A percentile compares a stretch with the other conserved stretches of the same genome.
phyloP scores from a whole-genome alignment of 1,284 basidiomycete species.

The Coniferiporia weirii region DNA sequence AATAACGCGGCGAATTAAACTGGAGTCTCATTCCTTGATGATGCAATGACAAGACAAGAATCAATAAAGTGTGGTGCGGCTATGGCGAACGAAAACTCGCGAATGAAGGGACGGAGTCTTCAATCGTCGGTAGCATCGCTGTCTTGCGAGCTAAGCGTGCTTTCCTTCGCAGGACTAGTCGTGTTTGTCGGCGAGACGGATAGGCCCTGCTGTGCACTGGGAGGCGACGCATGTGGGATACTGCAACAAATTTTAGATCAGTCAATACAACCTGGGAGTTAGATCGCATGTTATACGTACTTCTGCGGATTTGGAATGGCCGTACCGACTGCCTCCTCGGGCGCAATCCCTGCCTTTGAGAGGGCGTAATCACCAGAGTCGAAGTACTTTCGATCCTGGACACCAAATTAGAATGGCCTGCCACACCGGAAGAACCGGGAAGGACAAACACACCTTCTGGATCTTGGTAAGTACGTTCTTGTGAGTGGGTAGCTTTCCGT shows the following conservation, averaged over 20 bases:
- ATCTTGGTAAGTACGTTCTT: slow-evolving; percentile 93
- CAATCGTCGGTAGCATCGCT: slow-evolving; percentile 13
- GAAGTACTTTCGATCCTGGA: slow-evolving; percentile 94
- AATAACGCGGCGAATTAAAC: not conserved
- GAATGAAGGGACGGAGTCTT: not conserved
- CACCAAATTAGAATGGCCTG: slow-evolving; percentile 12
- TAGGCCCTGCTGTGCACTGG: slow-evolving; percentile 50
- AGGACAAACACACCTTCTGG: slow-evolving; percentile 68
- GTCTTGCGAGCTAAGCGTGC: slow-evolving; percentile 10
- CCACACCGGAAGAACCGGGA: slow-evolving; percentile 7
- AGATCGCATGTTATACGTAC: slow-evolving; percentile 42
- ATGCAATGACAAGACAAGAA: not conserved
- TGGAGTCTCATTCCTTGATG: not conserved
- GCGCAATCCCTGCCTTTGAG: slow-evolving; percentile 88
- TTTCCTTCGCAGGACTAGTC: slow-evolving; percentile 19
- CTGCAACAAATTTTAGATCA: slow-evolving; percentile 31
- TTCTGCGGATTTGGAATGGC: slow-evolving; percentile 94
- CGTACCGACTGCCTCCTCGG: slow-evolving; percentile 85
- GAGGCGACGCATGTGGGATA: slow-evolving; percentile 71
- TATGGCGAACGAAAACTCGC: not conserved
- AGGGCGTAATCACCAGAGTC: slow-evolving; percentile 97
- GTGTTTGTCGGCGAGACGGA: slow-evolving; percentile 66
- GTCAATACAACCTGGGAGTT: not conserved
- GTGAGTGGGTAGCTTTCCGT: slow-evolving; percentile 90
- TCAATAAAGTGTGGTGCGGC: not conserved